These are phyloP conservation scores for Solanum acaule DNA, from an alignment of 257 asterid species.

Conservation along the genomic window DNA sequence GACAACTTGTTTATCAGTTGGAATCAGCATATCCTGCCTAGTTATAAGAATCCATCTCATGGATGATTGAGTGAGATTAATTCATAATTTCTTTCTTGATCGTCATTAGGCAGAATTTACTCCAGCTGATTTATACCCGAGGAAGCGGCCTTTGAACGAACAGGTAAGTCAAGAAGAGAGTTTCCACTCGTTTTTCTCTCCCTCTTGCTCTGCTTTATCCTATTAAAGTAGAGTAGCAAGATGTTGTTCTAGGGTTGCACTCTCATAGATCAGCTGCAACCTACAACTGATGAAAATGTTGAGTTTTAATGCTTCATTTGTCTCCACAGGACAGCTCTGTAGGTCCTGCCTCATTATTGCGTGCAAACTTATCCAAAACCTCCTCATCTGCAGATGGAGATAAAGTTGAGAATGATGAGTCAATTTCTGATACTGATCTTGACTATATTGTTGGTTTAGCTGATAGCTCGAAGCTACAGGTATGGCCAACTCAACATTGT, in stretches of 20 bases:
- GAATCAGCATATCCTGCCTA: background rate
- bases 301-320: constrained; percentile 12
- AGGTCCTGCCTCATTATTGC: constrained; percentile 41
- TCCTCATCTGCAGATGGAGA: constrained; percentile 34
- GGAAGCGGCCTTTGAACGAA: constrained; percentile 68
- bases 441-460: constrained; percentile 85
- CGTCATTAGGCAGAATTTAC: constrained; percentile 66
- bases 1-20: background rate
- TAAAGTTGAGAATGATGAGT: constrained; percentile 56
- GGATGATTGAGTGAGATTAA: background rate
- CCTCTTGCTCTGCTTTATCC: background rate
- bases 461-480: constrained; percentile 70
- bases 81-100: constrained; percentile 5
- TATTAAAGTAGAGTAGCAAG: background rate
- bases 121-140: constrained; percentile 70
- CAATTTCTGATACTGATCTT: constrained; percentile 82
- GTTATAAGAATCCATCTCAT: background rate
- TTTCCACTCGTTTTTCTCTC: background rate
- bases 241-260: background rate
- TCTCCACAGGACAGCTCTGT: constrained; percentile 45
- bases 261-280: background rate
- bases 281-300: background rate
- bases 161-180: constrained; percentile 36
- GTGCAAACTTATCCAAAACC: constrained; percentile 28
- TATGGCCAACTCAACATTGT: constrained; percentile 11